Percentiles rank a stretch among this genome's conserved stretches.
phyloP scores from a whole-genome alignment of 2,329 filamentous ascomycete species.

The Akanthomyces lecanii region DNA sequence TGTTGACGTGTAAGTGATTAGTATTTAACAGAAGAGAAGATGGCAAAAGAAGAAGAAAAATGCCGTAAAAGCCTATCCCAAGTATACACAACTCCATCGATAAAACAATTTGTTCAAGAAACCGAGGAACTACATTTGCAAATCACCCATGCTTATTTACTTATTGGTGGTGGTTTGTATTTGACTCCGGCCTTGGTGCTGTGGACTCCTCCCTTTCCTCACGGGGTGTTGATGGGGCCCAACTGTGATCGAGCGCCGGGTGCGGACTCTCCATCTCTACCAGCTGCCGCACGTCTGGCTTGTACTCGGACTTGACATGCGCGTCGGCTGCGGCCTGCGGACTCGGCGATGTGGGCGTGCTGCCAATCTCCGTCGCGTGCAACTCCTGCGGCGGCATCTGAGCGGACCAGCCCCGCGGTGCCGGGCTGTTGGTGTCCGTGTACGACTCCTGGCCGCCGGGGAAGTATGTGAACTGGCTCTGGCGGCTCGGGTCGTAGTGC shows the following conservation, averaged over 20 bases:
- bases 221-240: not conserved
- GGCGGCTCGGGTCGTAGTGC: slow-evolving; percentile 4
- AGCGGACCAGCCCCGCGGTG: slow-evolving; percentile 3
- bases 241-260: not conserved
- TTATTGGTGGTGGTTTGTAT: not conserved
- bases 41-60: not conserved
- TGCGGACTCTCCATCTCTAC: slow-evolving; percentile 11
- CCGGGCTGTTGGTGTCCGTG: not conserved
- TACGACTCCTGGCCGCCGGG: not conserved
- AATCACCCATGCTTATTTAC: not conserved
- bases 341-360: not conserved
- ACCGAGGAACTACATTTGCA: not conserved
- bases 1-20: not conserved
- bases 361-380: not conserved
- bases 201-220: not conserved
- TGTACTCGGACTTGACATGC: not conserved
- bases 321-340: not conserved
- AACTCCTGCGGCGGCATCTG: slow-evolving; percentile 10
- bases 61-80: not conserved
- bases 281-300: not conserved
- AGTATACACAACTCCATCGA: not conserved
- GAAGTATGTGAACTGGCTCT: slow-evolving; percentile 10
- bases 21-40: not conserved
- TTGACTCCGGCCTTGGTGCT: not conserved
- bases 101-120: not conserved